Evolutionary conservation across 371 early-diverging fungal species (phyloP).

Genomic region (Mucor velutinosus): DNA sequence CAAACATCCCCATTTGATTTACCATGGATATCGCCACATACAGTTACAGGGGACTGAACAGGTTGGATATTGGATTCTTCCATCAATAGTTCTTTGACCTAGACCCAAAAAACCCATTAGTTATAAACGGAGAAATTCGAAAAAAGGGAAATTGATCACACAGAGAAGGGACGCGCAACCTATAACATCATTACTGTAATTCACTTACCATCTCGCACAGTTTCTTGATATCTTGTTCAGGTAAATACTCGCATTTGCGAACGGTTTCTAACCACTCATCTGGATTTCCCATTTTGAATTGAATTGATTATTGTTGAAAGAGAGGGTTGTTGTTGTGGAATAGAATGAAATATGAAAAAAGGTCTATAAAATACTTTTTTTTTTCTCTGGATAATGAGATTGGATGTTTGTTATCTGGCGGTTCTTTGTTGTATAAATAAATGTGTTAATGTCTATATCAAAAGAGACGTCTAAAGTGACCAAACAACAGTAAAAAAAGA

Average conservation of each 20-base stretch:
- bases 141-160: neutral
- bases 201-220: constrained; percentile 85
- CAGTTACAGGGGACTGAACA: constrained; percentile 95
- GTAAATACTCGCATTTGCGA: constrained; percentile 86
- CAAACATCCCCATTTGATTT: neutral
- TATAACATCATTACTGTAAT: neutral
- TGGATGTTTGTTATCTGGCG: neutral
- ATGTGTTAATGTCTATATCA: neutral
- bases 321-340: neutral
- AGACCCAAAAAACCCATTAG: neutral
- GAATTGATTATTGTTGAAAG: neutral
- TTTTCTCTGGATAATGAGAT: neutral
- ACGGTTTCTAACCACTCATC: constrained; percentile 57
- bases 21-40: constrained; percentile 99
- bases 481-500: neutral
- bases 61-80: constrained; percentile 96
- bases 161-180: neutral
- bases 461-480: neutral
- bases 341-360: neutral
- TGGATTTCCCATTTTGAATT: constrained; percentile 63
- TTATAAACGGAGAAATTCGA: neutral
- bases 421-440: neutral
- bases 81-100: constrained; percentile 95
- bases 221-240: constrained; percentile 93
- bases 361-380: neutral